Evolutionary conservation across 176 grass and related monocot species (phyloP).

Genomic region (Alloteropsis semialata): DNA sequence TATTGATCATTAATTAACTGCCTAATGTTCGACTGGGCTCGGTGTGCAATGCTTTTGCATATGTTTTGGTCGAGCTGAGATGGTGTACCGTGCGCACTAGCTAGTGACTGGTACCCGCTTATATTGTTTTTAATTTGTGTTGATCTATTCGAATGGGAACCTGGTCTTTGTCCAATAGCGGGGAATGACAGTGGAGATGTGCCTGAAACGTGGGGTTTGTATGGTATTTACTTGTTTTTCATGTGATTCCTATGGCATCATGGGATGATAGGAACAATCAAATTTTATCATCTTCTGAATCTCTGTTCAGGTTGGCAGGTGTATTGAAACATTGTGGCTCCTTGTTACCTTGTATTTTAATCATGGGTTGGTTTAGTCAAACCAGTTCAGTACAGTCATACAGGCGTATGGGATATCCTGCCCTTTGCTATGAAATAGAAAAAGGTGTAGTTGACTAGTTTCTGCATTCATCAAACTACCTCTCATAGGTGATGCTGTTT

Average conservation of each 20-base stretch:
- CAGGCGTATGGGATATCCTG: neutral
- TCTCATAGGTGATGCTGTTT: neutral
- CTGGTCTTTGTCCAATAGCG: neutral
- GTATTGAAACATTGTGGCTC: neutral
- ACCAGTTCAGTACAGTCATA: neutral
- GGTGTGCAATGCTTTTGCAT: neutral
- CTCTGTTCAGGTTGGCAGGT: neutral
- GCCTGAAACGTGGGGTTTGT: conserved; percentile 6
- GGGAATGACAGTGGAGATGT: conserved; percentile 11
- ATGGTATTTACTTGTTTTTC: neutral
- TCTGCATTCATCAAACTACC: neutral
- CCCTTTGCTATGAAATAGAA: neutral
- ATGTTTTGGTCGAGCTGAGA: neutral
- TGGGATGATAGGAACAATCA: neutral
- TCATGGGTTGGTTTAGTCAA: neutral
- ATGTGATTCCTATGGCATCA: neutral
- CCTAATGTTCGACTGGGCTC: neutral
- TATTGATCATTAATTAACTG: neutral
- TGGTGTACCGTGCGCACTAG: neutral
- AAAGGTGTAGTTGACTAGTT: neutral
- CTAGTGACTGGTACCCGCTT: neutral
- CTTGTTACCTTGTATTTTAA: conserved; percentile 14
- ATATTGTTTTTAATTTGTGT: conserved; percentile 36
- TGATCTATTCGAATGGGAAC: conserved; percentile 14
- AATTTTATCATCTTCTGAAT: neutral